Evolutionary conservation across 2,329 filamentous ascomycete species (phyloP).

Genomic region (Phoma herbarum): DNA sequence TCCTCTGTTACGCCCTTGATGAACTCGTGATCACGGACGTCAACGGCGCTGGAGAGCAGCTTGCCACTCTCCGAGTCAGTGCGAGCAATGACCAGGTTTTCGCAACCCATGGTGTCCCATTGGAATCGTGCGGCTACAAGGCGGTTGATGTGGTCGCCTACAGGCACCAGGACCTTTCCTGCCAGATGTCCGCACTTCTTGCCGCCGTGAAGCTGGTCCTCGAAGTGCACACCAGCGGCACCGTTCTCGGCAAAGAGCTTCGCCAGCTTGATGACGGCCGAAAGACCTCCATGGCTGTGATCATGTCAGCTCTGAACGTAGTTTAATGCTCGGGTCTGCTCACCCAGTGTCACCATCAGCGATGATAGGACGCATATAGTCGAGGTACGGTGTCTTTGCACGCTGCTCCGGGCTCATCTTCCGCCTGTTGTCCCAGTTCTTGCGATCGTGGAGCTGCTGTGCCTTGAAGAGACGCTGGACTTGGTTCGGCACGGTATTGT

Average conservation of each 20-base stretch:
- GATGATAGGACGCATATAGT: constrained; percentile 94
- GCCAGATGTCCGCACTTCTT: constrained; percentile 98
- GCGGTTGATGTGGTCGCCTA: constrained; percentile 95
- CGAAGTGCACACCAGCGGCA: constrained; percentile 94
- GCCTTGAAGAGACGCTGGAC: constrained; percentile 96
- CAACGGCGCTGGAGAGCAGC: constrained; percentile 87
- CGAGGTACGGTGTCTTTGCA: constrained; percentile 79
- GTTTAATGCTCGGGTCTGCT: background rate
- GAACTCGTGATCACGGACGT: constrained; percentile 95
- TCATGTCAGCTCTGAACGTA: constrained; percentile 22
- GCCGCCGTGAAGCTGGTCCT: constrained; percentile 96
- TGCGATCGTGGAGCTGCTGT: constrained; percentile 95
- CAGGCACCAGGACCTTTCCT: constrained; percentile 92
- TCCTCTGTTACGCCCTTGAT: constrained; percentile 86
- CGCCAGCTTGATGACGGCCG: constrained; percentile 91
- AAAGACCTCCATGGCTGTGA: constrained; percentile 82
- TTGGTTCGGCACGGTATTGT: constrained; percentile 98
- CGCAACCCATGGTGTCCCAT: constrained; percentile 97
- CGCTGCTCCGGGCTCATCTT: constrained; percentile 79
- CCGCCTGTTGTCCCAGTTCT: constrained; percentile 87
- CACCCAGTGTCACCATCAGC: constrained; percentile 92
- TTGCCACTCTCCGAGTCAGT: constrained; percentile 96
- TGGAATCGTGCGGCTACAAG: constrained; percentile 92
- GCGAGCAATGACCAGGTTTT: constrained; percentile 93
- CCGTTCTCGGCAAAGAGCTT: constrained; percentile 98